These are phyloP conservation scores for Pseudopyrenochaeta lycopersici DNA, from an alignment of 2,329 filamentous ascomycete species.

Conservation along the genomic window DNA sequence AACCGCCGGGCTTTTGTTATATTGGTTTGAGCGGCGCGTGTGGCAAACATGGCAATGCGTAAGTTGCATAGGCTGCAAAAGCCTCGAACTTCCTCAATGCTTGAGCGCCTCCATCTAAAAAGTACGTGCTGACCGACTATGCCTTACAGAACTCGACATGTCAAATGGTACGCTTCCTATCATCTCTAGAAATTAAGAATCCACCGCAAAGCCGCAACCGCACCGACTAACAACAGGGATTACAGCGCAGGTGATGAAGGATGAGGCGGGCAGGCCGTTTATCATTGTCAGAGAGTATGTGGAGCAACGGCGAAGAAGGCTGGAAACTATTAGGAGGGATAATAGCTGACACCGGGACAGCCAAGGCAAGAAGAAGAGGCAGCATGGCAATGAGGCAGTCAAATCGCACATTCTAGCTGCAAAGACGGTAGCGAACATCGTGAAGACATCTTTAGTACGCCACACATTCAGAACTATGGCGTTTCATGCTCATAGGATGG, in stretches of 20 bases:
- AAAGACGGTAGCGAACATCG: conserved; percentile 93
- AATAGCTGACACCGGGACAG: conserved; percentile 58
- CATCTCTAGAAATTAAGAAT: conserved; percentile 3
- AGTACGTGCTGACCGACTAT: conserved; percentile 34
- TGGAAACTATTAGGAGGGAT: conserved; percentile 12
- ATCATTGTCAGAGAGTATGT: conserved; percentile 97
- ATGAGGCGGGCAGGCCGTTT: conserved; percentile 96
- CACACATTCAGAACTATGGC: not conserved
- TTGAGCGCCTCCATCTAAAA: not conserved
- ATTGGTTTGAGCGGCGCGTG: conserved; percentile 14
- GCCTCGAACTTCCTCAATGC: conserved; percentile 16
- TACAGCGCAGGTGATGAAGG: conserved; percentile 82
- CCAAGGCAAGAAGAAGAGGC: conserved; percentile 97
- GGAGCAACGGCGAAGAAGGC: not conserved
- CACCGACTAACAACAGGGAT: conserved; percentile 35
- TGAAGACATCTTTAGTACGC: conserved; percentile 87
- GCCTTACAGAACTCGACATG: conserved; percentile 75
- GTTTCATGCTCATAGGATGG: conserved; percentile 16
- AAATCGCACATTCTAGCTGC: conserved; percentile 98
- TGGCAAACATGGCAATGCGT: conserved; percentile 51
- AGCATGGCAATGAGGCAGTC: conserved; percentile 95
- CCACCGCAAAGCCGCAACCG: conserved; percentile 9
- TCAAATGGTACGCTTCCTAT: conserved; percentile 72
- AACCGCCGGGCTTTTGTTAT: conserved; percentile 2
- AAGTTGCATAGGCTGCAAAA: conserved; percentile 34